Evolutionary conservation across 1,139 yeast species (phyloP).

Genomic region (Nadsonia starkeyi-henricii): DNA sequence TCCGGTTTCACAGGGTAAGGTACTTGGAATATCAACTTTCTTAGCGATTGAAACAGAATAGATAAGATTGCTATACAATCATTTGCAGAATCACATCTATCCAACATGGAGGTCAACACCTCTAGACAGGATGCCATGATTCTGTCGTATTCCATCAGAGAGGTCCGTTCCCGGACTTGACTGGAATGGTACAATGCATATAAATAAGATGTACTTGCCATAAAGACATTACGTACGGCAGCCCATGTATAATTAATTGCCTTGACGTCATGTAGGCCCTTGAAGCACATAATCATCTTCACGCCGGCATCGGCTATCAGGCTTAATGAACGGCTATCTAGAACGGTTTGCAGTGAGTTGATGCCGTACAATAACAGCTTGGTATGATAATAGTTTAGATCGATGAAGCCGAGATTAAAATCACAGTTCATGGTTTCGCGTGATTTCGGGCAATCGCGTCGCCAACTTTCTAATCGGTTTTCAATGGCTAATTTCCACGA

Average conservation of each 20-base stretch:
- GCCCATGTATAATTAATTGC: conserved; percentile 84
- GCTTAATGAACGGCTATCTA: conserved; percentile 39
- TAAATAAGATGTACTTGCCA: conserved; percentile 78
- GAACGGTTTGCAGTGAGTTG: conserved; percentile 51
- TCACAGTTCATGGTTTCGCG: conserved; percentile 55
- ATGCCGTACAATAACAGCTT: conserved; percentile 60
- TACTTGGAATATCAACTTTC: conserved; percentile 4
- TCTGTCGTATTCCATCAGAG: conserved; percentile 40
- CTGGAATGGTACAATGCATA: conserved; percentile 61
- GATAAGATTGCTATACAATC: conserved; percentile 62
- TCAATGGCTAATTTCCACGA: conserved; percentile 48
- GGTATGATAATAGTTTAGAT: conserved; percentile 66
- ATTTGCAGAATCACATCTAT: conserved; percentile 65
- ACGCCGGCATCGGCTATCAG: conserved; percentile 50
- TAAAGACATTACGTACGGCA: conserved; percentile 74
- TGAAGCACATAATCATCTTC: conserved; percentile 51
- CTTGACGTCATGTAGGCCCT: conserved; percentile 39
- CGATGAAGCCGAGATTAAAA: conserved; percentile 56
- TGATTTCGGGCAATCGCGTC: conserved; percentile 39
- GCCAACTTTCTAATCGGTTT: conserved; percentile 48
- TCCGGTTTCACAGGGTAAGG: too few relatives aligned
- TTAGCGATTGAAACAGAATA: conserved; percentile 34
- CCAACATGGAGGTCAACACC: conserved; percentile 47
- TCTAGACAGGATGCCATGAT: conserved; percentile 44
- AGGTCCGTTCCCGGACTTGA: conserved; percentile 34